These are phyloP conservation scores for Microcyclospora tardicrescens DNA, from an alignment of 2,329 filamentous ascomycete genomes.

Conservation along the genomic window DNA sequence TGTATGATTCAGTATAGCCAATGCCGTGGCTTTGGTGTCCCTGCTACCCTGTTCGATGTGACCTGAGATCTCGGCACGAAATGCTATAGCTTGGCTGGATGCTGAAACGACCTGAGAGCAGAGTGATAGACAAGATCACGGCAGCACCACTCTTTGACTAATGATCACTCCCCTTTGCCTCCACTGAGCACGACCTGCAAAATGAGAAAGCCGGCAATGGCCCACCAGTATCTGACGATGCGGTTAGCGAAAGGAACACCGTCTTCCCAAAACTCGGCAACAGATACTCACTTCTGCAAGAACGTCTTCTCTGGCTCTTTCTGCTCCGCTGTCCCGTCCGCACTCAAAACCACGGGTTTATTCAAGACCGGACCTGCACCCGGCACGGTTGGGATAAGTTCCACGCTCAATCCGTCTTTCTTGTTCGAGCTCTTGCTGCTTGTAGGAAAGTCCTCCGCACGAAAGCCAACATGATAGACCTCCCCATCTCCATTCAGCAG, in stretches of 20 bases:
- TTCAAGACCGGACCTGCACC: conserved; percentile 35
- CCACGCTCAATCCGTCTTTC: conserved; percentile 29
- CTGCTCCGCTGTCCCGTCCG: conserved; percentile 38
- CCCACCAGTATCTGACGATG: conserved; percentile 37
- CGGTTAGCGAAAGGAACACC: conserved; percentile 5
- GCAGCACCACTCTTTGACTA: too few species aligned
- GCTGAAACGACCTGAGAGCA: too few species aligned
- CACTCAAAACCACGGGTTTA: conserved; percentile 43
- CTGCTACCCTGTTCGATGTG: too few species aligned
- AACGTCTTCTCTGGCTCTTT: conserved; percentile 37
- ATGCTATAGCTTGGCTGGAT: too few species aligned
- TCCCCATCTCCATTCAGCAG: conserved; percentile 32
- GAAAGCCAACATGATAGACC: conserved; percentile 34
- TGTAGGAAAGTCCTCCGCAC: conserved; percentile 17
- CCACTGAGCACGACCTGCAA: conserved; percentile 34
- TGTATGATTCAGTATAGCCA: too few species aligned
- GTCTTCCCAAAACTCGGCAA: not conserved
- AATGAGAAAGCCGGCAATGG: conserved; percentile 33
- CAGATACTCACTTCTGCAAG: conserved; percentile 35
- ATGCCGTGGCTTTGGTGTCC: too few species aligned
- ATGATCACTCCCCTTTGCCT: conserved; percentile 18
- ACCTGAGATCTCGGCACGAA: too few species aligned
- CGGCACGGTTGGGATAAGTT: conserved; percentile 25
- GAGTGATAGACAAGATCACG: too few species aligned
- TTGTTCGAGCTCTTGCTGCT: conserved; percentile 6